Percentiles rank a stretch among this genome's conserved stretches.
Evolutionary conservation across 1,284 basidiomycete genomes (phyloP).

Genomic region (Meira nashicola): DNA sequence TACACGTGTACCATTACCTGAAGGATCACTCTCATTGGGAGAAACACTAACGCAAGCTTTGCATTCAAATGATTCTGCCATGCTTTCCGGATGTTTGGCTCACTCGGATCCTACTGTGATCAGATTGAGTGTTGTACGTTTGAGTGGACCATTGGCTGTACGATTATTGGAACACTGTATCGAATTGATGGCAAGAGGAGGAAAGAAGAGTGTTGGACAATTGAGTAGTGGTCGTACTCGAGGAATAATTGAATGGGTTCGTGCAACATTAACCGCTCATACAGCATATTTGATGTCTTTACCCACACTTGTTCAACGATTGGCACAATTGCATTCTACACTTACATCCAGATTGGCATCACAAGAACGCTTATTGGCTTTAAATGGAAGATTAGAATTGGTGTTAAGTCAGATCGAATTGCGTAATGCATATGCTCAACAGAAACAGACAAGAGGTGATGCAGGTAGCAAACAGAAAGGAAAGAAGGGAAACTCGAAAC

Average conservation of each 20-base stretch:
- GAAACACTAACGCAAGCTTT: constrained; percentile 92
- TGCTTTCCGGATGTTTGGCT: constrained; percentile 79
- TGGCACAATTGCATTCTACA: constrained; percentile 77
- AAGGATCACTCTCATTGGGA: constrained; percentile 68
- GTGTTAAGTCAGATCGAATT: constrained; percentile 89
- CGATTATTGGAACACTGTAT: constrained; percentile 83
- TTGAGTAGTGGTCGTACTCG: constrained; percentile 52
- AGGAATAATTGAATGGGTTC: constrained; percentile 81
- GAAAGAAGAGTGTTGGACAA: constrained; percentile 33
- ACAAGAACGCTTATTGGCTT: constrained; percentile 75
- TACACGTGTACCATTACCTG: constrained; percentile 20
- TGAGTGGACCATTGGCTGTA: constrained; percentile 84
- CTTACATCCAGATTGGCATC: constrained; percentile 73
- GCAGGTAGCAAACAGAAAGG: constrained; percentile 3
- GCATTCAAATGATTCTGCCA: constrained; percentile 83
- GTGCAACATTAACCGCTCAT: constrained; percentile 77
- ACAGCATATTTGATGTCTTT: constrained; percentile 91
- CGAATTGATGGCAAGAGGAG: constrained; percentile 68
- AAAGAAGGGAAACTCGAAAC: background rate
- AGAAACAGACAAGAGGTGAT: constrained; percentile 14
- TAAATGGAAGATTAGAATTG: constrained; percentile 86
- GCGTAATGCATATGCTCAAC: constrained; percentile 55
- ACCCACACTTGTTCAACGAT: constrained; percentile 74
- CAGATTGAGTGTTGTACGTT: constrained; percentile 76
- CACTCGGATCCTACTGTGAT: constrained; percentile 79